A percentile compares a stretch with the other conserved stretches of the same genome.
These are phyloP conservation scores for Aspergillus eucalypticola DNA, from an alignment of 2,329 filamentous ascomycete species.

Conservation along the genomic window DNA sequence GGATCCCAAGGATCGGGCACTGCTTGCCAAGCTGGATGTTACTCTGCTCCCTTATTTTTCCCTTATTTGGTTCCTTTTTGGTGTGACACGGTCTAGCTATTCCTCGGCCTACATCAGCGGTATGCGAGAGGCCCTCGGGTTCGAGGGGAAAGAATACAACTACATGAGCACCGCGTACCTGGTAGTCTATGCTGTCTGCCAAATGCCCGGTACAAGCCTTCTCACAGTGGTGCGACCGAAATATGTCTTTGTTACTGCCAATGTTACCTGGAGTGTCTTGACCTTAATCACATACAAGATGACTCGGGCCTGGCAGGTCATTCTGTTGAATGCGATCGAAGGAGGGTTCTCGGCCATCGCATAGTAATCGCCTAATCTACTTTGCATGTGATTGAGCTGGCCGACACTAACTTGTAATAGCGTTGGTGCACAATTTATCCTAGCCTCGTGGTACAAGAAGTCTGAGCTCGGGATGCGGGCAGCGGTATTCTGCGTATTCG, in stretches of 20 bases:
- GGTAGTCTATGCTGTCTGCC: slow-evolving; percentile 47
- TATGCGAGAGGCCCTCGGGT: slow-evolving; percentile 42
- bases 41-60: slow-evolving; percentile 49
- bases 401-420: slow-evolving; percentile 15
- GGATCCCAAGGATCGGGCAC: slow-evolving; percentile 6
- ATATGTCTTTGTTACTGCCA: slow-evolving; percentile 48
- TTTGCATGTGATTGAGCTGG: background rate
- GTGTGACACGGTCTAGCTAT: slow-evolving; percentile 48
- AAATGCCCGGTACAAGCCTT: slow-evolving; percentile 48
- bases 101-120: slow-evolving; percentile 47
- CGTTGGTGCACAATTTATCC: slow-evolving; percentile 48
- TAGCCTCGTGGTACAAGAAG: slow-evolving; percentile 49
- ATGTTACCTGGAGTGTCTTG: slow-evolving; percentile 47
- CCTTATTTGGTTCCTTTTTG: slow-evolving; percentile 52
- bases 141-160: slow-evolving; percentile 44
- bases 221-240: slow-evolving; percentile 40
- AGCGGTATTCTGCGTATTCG: slow-evolving; percentile 41
- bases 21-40: slow-evolving; percentile 41
- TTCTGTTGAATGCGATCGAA: slow-evolving; percentile 48
- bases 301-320: slow-evolving; percentile 47
- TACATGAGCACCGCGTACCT: slow-evolving; percentile 42
- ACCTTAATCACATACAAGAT: slow-evolving; percentile 48
- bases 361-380: slow-evolving; percentile 34
- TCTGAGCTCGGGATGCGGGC: slow-evolving; percentile 43
- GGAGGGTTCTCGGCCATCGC: slow-evolving; percentile 48